Base-by-base conservation (phyloP, 2,329 filamentous ascomycete species). In the Paecilomyces sp. region DNA sequence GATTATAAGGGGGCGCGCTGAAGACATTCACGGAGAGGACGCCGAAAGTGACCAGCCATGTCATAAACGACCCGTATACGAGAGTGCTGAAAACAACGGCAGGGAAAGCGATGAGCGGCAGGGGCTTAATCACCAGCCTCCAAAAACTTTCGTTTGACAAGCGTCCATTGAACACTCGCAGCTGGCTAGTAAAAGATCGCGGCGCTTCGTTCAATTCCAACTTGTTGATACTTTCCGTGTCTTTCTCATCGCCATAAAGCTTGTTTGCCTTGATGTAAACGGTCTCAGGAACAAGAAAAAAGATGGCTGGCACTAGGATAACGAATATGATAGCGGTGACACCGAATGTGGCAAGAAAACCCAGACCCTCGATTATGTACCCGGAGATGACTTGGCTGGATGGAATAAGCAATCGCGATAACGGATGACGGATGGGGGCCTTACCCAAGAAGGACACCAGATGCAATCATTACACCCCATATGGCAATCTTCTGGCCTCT, bases 281-380 rank as follows among this genome's bases (percentile, higher is more conserved):
- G 12, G 77, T 80, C 61, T 80, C 78, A 9, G 77, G 71, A 1
- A 79, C 75, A 61, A 79, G 69, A 65, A 80, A 79, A 63, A 75
- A 79, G 62, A 79, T 78, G 7, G 70, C 62, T 0, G 75, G 63
- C 1, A 79, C 58, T 5, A 80, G 71, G 1, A 73, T 61, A 7
- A 76, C 74, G 63, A 76, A 79, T 13, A 80, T 75, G 2, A 78
- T 59, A 0, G 75, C 78, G 2, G 74, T 76, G 61, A 75, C 67
- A 5, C 72, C 73, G 53, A 75, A 75, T 3, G 71, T 70, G 28
- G 68, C 71, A 30, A 74, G 67, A 56, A 75, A 67, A 11, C 73
- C 73, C 2, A 76, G 61, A 15, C 64, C 66, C 57, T 73, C 66
- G 58, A 76, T 74, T 59, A 75, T 74, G 60, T 72, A 72, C 12